Evolutionary conservation across 805 yeast genomes (phyloP).

Genomic region (Kuraishia cidri): DNA sequence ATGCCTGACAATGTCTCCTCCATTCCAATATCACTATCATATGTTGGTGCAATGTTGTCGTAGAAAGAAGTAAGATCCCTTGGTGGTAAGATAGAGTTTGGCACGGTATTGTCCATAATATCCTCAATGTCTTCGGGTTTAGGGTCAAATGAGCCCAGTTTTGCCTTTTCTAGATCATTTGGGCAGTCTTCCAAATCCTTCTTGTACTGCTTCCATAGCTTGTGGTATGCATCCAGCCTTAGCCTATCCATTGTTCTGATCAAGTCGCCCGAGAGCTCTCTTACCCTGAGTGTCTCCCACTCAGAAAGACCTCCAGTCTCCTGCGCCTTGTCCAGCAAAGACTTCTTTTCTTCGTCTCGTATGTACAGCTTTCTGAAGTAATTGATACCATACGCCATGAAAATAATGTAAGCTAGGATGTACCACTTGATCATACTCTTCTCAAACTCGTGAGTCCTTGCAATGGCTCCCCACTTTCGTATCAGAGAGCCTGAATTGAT

Average conservation of each 20-base stretch:
- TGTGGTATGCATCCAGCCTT: conserved; percentile 50
- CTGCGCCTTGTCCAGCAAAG: conserved; percentile 17
- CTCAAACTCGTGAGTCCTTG: conserved; percentile 47
- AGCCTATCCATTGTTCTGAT: conserved; percentile 57
- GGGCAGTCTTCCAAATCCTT: conserved; percentile 4
- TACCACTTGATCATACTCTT: conserved; percentile 57
- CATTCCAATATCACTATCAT: conserved; percentile 72
- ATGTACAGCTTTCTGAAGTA: conserved; percentile 59
- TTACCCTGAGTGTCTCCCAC: conserved; percentile 54
- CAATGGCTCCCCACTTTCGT: conserved; percentile 42
- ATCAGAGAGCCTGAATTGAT: conserved; percentile 21
- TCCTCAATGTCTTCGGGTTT: conserved; percentile 19
- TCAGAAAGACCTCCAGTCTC: conserved; percentile 37
- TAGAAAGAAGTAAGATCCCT: conserved; percentile 78
- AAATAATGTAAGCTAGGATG: conserved; percentile 47
- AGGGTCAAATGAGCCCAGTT: conserved; percentile 22
- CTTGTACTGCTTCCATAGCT: conserved; percentile 31
- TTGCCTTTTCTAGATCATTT: conserved; percentile 9
- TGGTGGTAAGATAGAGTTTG: conserved; percentile 49
- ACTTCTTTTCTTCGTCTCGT: conserved; percentile 51
- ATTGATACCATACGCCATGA: conserved; percentile 49
- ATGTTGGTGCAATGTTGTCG: conserved; percentile 68
- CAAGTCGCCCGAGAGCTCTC: conserved; percentile 46
- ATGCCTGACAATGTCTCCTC: conserved; percentile 57
- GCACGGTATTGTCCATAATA: conserved; percentile 14